Evolutionary conservation across 441 rosid genomes (phyloP), one percentile per base, ranked within the genome.

Genomic region (Populus hybrid): DNA sequence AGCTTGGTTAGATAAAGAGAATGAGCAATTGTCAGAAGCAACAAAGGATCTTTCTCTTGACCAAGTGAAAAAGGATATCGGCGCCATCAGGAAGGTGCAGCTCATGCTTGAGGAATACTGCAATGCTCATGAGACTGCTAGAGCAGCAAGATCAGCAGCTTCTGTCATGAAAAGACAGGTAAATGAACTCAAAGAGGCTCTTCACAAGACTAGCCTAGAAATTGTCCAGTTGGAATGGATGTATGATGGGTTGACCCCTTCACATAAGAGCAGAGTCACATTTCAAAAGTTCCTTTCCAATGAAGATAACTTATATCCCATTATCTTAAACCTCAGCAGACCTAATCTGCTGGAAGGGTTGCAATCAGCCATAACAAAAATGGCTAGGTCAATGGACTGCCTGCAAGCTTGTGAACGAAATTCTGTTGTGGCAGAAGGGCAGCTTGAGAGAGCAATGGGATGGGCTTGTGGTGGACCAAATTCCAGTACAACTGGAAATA

Each of bases 401-500:
- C 90, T 96, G 86, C 95, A 96, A 87, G 85, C 89, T 77, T 88
- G 94, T 76, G 98, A 94, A 77, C 86, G 86, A 82, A 89, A 84
- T 84, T 94, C 97, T 83, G 38, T 87, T 73, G 81, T 86, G 28
- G 98, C 97, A 42, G 97, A 94, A 89, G 98, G 95, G 78, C 94
- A 94, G 86, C 91, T 96, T 34, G 99, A 94, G 88, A 92, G 99
- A 85, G 97, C 99, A 81, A 92, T 95, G 98, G 93, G 91, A 71
- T 95, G 98, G 99, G 98, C 99, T 79, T 95, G 98, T 73, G 98
- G 98, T 78, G 98, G 95, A 72, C 87, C 95, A 82, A 89, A 85
- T 80, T 89, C 97, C 72, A 82, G 80, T 77, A 70, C 85, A 63
- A 70, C 83, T 72, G 98, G 90, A 86, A 88, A 81, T 80, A 77